Conservation (phyloP, 2,329 filamentous ascomycete genomes). For the Xylaria sp. region DNA sequence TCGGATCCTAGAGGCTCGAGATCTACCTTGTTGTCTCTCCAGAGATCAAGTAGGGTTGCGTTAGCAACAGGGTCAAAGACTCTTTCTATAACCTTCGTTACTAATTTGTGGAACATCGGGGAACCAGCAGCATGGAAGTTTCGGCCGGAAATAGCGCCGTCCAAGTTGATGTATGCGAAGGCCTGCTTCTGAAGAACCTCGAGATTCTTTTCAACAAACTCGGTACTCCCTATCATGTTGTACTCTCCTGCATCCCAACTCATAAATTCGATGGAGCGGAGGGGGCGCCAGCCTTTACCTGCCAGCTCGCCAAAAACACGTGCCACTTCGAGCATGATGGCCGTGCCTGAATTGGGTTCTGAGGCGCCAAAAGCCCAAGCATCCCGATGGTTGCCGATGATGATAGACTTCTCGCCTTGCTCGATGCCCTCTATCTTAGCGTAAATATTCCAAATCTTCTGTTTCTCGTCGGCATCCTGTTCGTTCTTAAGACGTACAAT, state of each 20-base stretch:
- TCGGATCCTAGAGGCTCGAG: conserved; percentile 78
- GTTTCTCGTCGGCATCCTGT: conserved; percentile 83
- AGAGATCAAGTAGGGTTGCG: conserved; percentile 77
- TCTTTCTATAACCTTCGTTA: conserved; percentile 78
- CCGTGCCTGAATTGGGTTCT: conserved; percentile 88
- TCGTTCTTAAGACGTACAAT: conserved; percentile 84
- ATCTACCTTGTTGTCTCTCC: conserved; percentile 71
- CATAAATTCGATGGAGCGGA: conserved; percentile 95
- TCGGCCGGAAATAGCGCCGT: conserved; percentile 79
- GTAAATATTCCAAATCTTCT: conserved; percentile 92
- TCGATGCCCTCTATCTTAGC: conserved; percentile 87
- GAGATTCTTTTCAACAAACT: conserved; percentile 89
- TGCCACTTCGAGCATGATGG: conserved; percentile 89
- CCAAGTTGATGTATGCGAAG: conserved; percentile 91
- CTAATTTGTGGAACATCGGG: conserved; percentile 78
- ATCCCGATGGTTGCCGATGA: conserved; percentile 94
- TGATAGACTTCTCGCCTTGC: conserved; percentile 82
- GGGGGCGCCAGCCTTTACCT: conserved; percentile 83
- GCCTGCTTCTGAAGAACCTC: conserved; percentile 78
- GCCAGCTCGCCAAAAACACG: conserved; percentile 85
- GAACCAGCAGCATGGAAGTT: conserved; percentile 83
- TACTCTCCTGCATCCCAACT: conserved; percentile 97
- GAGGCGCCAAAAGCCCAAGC: conserved; percentile 90
- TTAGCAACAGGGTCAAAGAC: conserved; percentile 79
- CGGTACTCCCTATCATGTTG: conserved; percentile 92